phyloP scores from a whole-genome alignment of 768 basidiomycete genomes.

The Leucocoprinus birnbaumii region DNA sequence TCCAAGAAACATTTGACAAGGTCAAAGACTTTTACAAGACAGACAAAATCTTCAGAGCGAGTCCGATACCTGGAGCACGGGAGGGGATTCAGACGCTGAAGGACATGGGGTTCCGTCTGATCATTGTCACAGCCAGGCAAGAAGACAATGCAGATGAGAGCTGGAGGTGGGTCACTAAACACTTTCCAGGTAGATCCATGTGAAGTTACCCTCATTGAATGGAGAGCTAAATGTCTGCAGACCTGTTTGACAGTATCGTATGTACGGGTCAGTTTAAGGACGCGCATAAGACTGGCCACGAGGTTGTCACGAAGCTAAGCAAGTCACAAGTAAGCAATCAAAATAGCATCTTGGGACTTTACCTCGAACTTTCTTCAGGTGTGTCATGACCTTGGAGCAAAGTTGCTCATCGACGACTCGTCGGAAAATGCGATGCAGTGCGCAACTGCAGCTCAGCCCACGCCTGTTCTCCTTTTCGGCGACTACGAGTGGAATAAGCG shows the following conservation, averaged over 20 bases:
- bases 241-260: conserved; percentile 54
- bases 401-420: conserved; percentile 77
- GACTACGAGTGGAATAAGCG: conserved; percentile 75
- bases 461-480: conserved; percentile 70
- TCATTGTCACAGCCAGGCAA: conserved; percentile 75
- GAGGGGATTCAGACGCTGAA: conserved; percentile 55
- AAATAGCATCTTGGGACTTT: not conserved
- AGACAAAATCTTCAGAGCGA: conserved; percentile 41
- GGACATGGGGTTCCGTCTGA: conserved; percentile 62
- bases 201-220: not conserved
- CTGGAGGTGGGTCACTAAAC: conserved; percentile 62
- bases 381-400: conserved; percentile 59
- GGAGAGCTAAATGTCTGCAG: conserved; percentile 22
- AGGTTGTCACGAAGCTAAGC: conserved; percentile 52
- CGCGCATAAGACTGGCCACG: conserved; percentile 40
- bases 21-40: conserved; percentile 58
- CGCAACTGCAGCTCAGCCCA: conserved; percentile 41
- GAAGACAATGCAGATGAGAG: conserved; percentile 52
- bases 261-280: conserved; percentile 75
- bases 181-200: conserved; percentile 53
- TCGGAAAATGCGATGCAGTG: conserved; percentile 72
- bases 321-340: conserved; percentile 61
- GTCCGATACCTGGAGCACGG: conserved; percentile 57
- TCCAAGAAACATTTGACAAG: conserved; percentile 54
- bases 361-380: conserved; percentile 36